Evolutionary conservation across 768 basidiomycete species (phyloP), one percentile per base, ranked within the genome.

Genomic region (Hemileccinum rubropunctum): DNA sequence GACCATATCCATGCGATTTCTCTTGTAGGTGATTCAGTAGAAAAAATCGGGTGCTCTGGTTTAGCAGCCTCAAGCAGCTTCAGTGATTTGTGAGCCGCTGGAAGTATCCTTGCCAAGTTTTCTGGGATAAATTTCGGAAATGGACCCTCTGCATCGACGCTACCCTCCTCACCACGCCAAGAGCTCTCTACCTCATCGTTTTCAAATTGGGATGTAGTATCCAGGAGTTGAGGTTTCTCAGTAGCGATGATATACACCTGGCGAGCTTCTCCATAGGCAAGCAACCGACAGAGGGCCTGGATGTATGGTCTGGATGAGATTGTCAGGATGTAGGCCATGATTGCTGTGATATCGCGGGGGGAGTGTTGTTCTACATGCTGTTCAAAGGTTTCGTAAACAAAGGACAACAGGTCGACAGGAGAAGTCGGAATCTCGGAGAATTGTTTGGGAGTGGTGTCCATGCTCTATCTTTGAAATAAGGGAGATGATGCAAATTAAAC

Each of bases 81-180:
- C 10, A 92, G 66, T 0, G 91, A 91, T 57, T 80, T 84, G 52
- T 80, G 80, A 1, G 88, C 88, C 4, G 79, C 78, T 12, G 81
- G 76, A 4, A 92, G 67, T 7, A 79, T 72, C 39, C 76, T 71
- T 7, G 78, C 67, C 26, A 86, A 64, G 12, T 71, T 71, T 6
- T 57, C 54, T 4, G 80, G 76, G 51, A 92, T 79, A 65, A 93
- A 92, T 4, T 66, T 65, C 0, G 91, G 90, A 56, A 82, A 84
- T 7, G 67, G 63, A 4, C 72, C 69, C 34, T 72, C 71, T 39
- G 56, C 70, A 62, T 51, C 71, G 12, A 72, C 62, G 15, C 72
- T 68, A n/a, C 71, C 69, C 32, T 72, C 73, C 13, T 71, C 68
- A 9, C 71, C 69, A 3, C 68, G 63, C 33, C 72, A 77, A 12